phyloP scores from a whole-genome alignment of 805 yeast genomes.

The Clavispora asparagi region DNA sequence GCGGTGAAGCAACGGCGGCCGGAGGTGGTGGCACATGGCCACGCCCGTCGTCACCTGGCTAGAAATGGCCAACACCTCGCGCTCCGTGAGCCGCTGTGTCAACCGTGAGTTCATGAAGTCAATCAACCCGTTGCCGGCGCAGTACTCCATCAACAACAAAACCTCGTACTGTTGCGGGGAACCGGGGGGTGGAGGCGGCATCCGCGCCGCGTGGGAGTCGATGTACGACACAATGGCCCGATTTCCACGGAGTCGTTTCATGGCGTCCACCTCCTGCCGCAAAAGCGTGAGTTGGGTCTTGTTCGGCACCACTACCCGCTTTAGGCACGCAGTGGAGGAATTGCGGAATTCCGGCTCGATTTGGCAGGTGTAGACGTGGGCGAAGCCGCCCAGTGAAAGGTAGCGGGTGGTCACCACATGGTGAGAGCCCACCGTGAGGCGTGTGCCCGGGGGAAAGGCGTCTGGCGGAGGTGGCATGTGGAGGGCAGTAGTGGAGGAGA shows the following conservation, averaged over 20 bases:
- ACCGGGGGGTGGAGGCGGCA: constrained; percentile 19
- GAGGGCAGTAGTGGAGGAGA: background rate
- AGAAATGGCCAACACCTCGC: constrained; percentile 64
- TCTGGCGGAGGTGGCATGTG: constrained; percentile 45
- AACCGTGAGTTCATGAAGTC: constrained; percentile 76
- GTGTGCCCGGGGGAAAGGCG: constrained; percentile 72
- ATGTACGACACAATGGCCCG: constrained; percentile 82
- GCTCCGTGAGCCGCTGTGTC: constrained; percentile 59
- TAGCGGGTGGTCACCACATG: constrained; percentile 62
- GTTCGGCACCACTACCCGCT: constrained; percentile 93
- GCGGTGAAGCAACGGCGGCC: constrained; percentile 69
- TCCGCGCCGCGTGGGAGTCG: constrained; percentile 89
- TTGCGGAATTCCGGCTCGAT: constrained; percentile 58
- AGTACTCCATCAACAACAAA: constrained; percentile 73
- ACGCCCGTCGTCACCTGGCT: constrained; percentile 68
- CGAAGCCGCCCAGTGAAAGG: constrained; percentile 90
- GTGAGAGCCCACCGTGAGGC: constrained; percentile 80
- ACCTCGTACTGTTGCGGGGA: constrained; percentile 61
- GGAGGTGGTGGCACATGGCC: constrained; percentile 69
- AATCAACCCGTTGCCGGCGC: constrained; percentile 68
- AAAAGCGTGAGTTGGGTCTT: constrained; percentile 76
- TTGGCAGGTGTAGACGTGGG: constrained; percentile 83
- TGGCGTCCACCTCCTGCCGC: constrained; percentile 95
- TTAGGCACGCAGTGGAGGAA: constrained; percentile 66
- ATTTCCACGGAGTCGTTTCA: constrained; percentile 81